phyloP scores from a whole-genome alignment of 2,329 filamentous ascomycete species.

The Hymenoscyphus linearis region DNA sequence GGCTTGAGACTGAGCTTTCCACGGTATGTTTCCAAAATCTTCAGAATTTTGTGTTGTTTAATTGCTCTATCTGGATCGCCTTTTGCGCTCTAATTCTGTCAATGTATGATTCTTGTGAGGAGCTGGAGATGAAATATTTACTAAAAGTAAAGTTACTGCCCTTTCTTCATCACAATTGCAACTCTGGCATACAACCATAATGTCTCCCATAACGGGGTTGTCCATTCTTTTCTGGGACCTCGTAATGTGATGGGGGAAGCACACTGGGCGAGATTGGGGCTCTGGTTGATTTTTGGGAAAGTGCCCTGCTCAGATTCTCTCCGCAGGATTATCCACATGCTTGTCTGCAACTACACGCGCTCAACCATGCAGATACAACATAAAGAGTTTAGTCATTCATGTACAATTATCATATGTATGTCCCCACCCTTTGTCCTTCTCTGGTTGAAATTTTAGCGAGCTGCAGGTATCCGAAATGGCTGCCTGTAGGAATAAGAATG shows the following conservation, averaged over 20 bases:
- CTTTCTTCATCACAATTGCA: not conserved
- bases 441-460: too few species aligned
- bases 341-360: too few species aligned
- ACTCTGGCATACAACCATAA: not conserved
- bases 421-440: too few species aligned
- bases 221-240: not conserved
- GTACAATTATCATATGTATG: too few species aligned
- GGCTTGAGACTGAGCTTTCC: not conserved
- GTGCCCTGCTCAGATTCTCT: too few species aligned
- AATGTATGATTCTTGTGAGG: not conserved
- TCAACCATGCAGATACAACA: too few species aligned
- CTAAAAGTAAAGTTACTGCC: not conserved
- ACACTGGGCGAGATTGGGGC: not conserved
- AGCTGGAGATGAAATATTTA: not conserved
- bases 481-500: too few species aligned
- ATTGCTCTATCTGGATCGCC: not conserved
- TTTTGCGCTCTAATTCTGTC: not conserved
- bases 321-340: too few species aligned
- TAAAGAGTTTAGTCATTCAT: too few species aligned
- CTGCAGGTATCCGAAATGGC: too few species aligned
- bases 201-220: not conserved
- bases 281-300: too few species aligned
- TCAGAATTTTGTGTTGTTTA: not conserved
- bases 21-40: not conserved
- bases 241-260: not conserved